Evolutionary conservation across 2,329 filamentous ascomycete species (phyloP).

Genomic region (Penicillium sp.): DNA sequence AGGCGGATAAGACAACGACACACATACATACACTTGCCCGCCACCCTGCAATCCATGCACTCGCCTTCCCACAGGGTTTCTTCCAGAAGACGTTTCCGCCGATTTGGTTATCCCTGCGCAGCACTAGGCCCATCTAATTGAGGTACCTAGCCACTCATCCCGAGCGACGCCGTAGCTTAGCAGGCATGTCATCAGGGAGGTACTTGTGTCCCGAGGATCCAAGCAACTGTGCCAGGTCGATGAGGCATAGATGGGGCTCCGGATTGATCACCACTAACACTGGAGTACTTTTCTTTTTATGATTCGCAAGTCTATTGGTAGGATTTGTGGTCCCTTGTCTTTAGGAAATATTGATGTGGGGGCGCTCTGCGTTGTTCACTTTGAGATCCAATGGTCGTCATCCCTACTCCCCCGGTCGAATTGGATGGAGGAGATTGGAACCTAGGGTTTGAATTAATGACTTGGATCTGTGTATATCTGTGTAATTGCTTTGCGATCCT

Average conservation of each 20-base stretch:
- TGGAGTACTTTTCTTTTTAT: not conserved
- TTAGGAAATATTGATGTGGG: constrained; percentile 20
- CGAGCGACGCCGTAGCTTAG: not conserved
- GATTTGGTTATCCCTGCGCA: constrained; percentile 19
- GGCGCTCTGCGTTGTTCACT: constrained; percentile 33
- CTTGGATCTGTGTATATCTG: not conserved
- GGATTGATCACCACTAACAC: not conserved
- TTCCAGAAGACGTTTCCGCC: constrained; percentile 26
- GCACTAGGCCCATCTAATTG: not conserved
- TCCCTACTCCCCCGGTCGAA: not conserved
- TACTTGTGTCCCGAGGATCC: constrained; percentile 1
- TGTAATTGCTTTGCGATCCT: not conserved
- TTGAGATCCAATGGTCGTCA: constrained; percentile 23
- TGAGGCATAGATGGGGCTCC: constrained; percentile 18
- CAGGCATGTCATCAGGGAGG: not conserved
- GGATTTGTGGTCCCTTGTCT: not conserved
- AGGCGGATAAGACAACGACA: constrained; percentile 11
- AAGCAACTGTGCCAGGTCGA: constrained; percentile 7
- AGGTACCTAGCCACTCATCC: not conserved
- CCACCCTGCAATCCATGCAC: constrained; percentile 19
- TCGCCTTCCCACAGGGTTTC: constrained; percentile 10
- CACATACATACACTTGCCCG: constrained; percentile 5
- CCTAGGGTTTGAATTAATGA: not conserved
- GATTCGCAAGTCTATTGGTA: not conserved
- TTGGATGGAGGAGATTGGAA: not conserved